Evolutionary conservation across 139 green algal genomes (phyloP), one percentile per base, ranked within the genome.

Genomic region (Picochlorum sp.): DNA sequence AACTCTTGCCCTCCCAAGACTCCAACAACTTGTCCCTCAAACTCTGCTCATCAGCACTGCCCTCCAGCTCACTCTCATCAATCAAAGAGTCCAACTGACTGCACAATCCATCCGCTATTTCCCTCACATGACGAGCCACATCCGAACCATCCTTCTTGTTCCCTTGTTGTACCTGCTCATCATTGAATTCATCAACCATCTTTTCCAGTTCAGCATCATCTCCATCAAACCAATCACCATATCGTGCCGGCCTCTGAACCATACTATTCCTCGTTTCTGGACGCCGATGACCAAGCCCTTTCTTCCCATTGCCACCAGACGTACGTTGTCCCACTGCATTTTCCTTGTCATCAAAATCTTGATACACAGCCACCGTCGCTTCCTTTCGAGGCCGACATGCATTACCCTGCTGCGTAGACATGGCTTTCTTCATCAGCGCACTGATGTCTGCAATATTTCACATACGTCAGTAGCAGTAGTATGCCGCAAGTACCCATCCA

Each of bases 21-120:
- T 75, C 61, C 18, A 75, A 50, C 69, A 75, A 54, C 52, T 71
- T 71, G 21, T 75, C 61, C 11, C 69, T 50, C 37, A 75, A 61
- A 6, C 45, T 49, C 16, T 50, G 38, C 13, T 45, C 38, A 49
- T 30, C 18, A 37, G 16, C 13, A 21, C 34, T 16, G 3, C 16
- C 21, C 9, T 24, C 13, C 32, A 45, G 56, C 0, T 63, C 62
- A 24, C 61, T 71, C 3, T 71, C 56, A 30, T 76, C 62, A 18
- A 76, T 64, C 30, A 72, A 14, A 37, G 61, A 49, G 18, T 72
- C 64, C 30, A 76, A 57, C 56, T 49, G 6, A n/a, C 13, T 56
- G 56, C 70, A 72, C 4, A 76, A 26, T 46, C 49, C 70, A 24
- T 61, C 47, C 49, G 50, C 64, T 13, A 76, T 58, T 2, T 54